Conservation (phyloP, 2,329 filamentous ascomycete genomes). For the Metarhizium anisopliae region DNA sequence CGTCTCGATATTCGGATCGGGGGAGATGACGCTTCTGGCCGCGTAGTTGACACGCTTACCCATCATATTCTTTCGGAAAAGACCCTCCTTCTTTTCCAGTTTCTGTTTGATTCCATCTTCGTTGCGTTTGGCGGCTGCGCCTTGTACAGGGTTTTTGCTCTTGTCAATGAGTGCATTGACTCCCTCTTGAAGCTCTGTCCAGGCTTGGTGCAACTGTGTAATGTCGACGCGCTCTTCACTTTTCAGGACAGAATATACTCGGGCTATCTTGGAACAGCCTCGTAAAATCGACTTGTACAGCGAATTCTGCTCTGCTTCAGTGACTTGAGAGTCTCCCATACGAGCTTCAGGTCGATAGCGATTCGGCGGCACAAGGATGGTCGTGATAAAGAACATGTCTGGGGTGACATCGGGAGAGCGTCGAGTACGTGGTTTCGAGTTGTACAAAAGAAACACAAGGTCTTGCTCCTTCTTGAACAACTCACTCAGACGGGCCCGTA, state of each 20-base stretch:
- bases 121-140: slow-evolving; percentile 65
- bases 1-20: slow-evolving; percentile 96
- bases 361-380: slow-evolving; percentile 83
- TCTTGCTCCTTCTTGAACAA: slow-evolving; percentile 85
- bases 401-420: slow-evolving; percentile 51
- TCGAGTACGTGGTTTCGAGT: slow-evolving; percentile 56
- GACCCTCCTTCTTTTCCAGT: slow-evolving; percentile 95
- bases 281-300: slow-evolving; percentile 80
- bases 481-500: slow-evolving; percentile 65
- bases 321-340: slow-evolving; percentile 70
- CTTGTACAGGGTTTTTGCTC: slow-evolving; percentile 74
- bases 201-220: slow-evolving; percentile 70
- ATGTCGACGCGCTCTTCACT: slow-evolving; percentile 41
- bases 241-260: slow-evolving; percentile 49
- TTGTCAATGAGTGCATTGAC: slow-evolving; percentile 92
- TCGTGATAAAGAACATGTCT: slow-evolving; percentile 91
- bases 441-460: slow-evolving; percentile 76
- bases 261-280: slow-evolving; percentile 62
- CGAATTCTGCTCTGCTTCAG: slow-evolving; percentile 81
- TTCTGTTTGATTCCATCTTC: slow-evolving; percentile 97
- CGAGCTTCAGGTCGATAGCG: slow-evolving; percentile 80
- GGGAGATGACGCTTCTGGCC: slow-evolving; percentile 93
- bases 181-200: slow-evolving; percentile 74
- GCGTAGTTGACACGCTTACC: slow-evolving; percentile 99
- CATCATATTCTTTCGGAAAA: slow-evolving; percentile 99